Evolutionary conservation across 352 stramenopile species (phyloP).

Genomic region (Pilasporangium apinafurcum): DNA sequence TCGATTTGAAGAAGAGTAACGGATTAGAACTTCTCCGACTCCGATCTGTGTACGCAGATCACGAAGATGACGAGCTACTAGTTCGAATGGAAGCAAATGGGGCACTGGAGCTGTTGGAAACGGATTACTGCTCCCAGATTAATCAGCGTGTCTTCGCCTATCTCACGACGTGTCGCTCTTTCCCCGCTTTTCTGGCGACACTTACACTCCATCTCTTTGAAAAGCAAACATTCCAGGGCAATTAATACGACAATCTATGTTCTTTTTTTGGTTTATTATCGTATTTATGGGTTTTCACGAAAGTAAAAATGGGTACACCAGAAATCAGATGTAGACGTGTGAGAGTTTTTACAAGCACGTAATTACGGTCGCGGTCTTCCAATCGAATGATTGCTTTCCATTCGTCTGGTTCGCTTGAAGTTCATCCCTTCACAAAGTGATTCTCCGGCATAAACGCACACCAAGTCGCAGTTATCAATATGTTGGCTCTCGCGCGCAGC

Average conservation of each 20-base stretch:
- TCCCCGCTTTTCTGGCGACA: conserved; percentile 86
- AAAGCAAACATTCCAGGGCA: conserved; percentile 86
- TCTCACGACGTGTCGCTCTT: conserved; percentile 78
- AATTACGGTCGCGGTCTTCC: no score
- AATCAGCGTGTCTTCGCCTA: conserved; percentile 60
- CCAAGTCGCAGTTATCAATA: no score
- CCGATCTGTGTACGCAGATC: conserved; percentile 77
- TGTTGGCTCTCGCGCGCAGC: no score
- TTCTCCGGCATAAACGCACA: no score
- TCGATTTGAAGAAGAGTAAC: conserved; percentile 81
- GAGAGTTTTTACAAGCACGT: no score
- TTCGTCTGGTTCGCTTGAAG: no score
- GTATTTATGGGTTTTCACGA: no score
- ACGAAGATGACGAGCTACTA: conserved; percentile 79
- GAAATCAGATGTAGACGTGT: no score
- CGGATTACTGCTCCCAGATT: conserved; percentile 64
- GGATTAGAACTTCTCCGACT: conserved; percentile 69
- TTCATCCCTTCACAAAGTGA: no score
- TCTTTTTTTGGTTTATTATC: not conserved
- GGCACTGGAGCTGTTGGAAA: conserved; percentile 79
- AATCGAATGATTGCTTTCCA: no score
- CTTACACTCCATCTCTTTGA: conserved; percentile 87
- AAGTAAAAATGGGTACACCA: no score
- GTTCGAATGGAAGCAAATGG: conserved; percentile 77
- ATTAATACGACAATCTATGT: conserved; percentile 11